These are phyloP conservation scores for Aspergillus niger DNA, from an alignment of 2,329 filamentous ascomycete genomes.

Conservation along the genomic window DNA sequence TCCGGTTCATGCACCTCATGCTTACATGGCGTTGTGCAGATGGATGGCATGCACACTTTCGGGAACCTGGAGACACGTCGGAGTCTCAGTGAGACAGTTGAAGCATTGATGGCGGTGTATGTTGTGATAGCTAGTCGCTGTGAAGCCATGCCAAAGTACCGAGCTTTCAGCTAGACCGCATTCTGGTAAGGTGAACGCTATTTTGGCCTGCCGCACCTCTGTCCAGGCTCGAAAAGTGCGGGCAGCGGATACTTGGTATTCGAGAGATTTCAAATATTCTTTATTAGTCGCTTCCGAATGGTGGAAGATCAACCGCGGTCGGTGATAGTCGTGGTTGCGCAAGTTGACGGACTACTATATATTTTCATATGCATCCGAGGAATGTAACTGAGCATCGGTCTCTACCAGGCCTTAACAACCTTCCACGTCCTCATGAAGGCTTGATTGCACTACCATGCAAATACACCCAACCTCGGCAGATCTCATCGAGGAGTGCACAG, in stretches of 20 bases:
- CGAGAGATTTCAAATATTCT: no score
- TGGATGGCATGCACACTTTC: neutral
- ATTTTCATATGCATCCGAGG: neutral
- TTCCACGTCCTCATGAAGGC: neutral
- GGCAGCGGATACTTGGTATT: neutral
- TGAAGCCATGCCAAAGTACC: neutral
- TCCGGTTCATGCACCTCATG: neutral
- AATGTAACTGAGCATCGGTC: neutral
- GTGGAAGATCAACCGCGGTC: neutral
- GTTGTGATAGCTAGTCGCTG: neutral
- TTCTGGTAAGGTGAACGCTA: neutral
- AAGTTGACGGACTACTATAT: neutral
- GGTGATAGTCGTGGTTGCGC: neutral
- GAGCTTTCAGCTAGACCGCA: neutral
- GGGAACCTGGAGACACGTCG: neutral
- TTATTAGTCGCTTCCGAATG: neutral
- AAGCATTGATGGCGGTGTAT: neutral
- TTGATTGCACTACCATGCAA: neutral
- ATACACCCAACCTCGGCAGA: neutral
- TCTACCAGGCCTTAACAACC: neutral
- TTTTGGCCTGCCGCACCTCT: neutral
- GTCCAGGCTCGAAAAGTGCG: neutral
- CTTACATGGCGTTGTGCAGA: neutral
- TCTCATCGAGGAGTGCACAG: neutral
- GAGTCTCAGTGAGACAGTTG: neutral